Percentiles rank a stretch among this genome's conserved stretches.
phyloP scores from a whole-genome alignment of 768 basidiomycete species.

The Austroboletus festivus region DNA sequence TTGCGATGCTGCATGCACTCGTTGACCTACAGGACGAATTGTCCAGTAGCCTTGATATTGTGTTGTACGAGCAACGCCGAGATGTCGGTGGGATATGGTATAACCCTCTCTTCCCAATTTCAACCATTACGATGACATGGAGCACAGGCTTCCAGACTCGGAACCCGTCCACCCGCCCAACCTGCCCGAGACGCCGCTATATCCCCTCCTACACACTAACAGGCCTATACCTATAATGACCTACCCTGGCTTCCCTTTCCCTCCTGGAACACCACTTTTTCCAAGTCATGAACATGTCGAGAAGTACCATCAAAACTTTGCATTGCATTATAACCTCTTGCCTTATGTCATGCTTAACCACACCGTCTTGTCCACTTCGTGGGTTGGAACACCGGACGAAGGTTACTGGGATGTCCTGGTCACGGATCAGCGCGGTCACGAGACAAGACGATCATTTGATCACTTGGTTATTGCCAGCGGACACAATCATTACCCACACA shows the following conservation, averaged over 20 bases:
- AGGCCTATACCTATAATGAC: conserved; percentile 58
- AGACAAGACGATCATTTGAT: conserved; percentile 37
- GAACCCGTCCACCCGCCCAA: conserved; percentile 37
- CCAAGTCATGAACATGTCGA: conserved; percentile 45
- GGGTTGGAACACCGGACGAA: conserved; percentile 37
- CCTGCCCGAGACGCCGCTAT: conserved; percentile 53
- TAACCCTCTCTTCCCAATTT: background rate
- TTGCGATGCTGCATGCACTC: conserved; percentile 50
- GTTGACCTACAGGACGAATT: conserved; percentile 44
- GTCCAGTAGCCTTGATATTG: conserved; percentile 42
- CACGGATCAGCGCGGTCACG: conserved; percentile 15
- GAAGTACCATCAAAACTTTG: conserved; percentile 46
- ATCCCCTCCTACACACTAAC: conserved; percentile 53
- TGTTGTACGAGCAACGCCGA: conserved; percentile 50
- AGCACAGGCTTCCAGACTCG: conserved; percentile 34
- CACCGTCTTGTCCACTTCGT: conserved; percentile 40
- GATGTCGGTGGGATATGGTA: conserved; percentile 60
- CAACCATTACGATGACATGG: background rate
- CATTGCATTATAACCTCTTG: conserved; percentile 36
- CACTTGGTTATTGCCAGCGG: conserved; percentile 58
- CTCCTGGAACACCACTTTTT: conserved; percentile 48
- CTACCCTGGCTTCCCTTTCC: conserved; percentile 53
- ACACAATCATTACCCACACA: conserved; percentile 50
- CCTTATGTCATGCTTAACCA: conserved; percentile 43
- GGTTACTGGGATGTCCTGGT: conserved; percentile 48